Conservation (phyloP, 176 grass and related monocot species). For the Oryza officinalis region DNA sequence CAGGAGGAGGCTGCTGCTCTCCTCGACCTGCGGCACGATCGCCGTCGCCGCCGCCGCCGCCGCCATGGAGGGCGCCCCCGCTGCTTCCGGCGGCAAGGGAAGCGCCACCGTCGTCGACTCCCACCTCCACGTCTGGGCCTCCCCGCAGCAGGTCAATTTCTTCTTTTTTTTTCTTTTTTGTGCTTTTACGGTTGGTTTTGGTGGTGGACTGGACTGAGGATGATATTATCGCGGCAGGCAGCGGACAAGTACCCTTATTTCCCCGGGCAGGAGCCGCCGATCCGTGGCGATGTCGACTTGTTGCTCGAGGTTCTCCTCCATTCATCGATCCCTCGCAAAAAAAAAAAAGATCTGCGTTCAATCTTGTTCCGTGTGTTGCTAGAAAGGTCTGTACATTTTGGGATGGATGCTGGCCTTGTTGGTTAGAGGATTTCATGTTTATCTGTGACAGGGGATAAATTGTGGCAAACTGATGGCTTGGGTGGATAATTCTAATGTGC, state of each 20-base stretch:
- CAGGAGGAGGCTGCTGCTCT: conserved; percentile 31
- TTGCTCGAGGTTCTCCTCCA: conserved; percentile 57
- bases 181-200: too few species aligned
- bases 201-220: too few species aligned
- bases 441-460: background rate
- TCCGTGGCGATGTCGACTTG: conserved; percentile 79
- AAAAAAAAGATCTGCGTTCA: background rate
- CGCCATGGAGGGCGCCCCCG: conserved; percentile 39
- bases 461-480: background rate
- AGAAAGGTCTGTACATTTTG: background rate
- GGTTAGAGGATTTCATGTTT: background rate
- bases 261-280: conserved; percentile 70
- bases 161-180: too few species aligned
- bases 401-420: background rate
- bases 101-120: conserved; percentile 50
- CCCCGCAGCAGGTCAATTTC: conserved; percentile 43
- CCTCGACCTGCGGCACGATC: conserved; percentile 1
- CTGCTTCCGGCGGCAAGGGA: conserved; percentile 33
- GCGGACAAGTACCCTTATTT: conserved; percentile 59
- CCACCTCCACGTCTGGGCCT: conserved; percentile 92
- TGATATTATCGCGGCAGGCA: conserved; percentile 32
- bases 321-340: background rate
- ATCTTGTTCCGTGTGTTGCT: background rate
- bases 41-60: background rate
- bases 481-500: background rate